phyloP scores from a whole-genome alignment of 768 basidiomycete genomes.

The Candolleomyces eurysporus region DNA sequence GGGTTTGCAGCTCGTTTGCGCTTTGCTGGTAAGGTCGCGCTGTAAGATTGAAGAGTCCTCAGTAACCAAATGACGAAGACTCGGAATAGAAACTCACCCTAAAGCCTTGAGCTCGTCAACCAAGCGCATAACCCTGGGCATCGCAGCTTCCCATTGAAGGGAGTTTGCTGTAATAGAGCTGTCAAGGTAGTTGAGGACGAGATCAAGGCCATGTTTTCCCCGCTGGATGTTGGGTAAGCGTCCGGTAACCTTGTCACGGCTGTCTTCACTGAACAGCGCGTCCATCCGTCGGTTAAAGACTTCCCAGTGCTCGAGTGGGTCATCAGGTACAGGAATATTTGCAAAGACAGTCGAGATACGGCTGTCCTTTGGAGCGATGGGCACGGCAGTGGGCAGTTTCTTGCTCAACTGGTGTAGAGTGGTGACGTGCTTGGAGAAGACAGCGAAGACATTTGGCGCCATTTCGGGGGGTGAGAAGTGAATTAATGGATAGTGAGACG shows the following conservation, averaged over 20 bases:
- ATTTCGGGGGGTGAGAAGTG: neutral
- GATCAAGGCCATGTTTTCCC: neutral
- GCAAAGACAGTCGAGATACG: slow-evolving; percentile 11
- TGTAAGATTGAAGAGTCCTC: no score
- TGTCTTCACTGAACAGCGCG: slow-evolving; percentile 12
- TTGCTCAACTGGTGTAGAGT: neutral
- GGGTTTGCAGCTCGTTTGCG: no score
- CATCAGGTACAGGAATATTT: slow-evolving; percentile 5
- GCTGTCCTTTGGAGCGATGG: neutral
- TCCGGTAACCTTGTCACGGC: slow-evolving; percentile 1
- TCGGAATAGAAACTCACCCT: slow-evolving; percentile 3
- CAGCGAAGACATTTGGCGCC: neutral
- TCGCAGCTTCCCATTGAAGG: slow-evolving; percentile 11
- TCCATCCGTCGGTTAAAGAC: slow-evolving; percentile 14
- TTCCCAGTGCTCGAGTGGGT: slow-evolving; percentile 7
- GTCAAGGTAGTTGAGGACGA: neutral
- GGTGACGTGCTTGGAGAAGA: neutral
- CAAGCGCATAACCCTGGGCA: slow-evolving; percentile 10
- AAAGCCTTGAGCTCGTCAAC: slow-evolving; percentile 7
- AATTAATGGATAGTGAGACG: neutral
- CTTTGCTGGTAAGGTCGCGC: no score
- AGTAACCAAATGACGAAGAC: no score
- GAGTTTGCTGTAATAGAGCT: neutral
- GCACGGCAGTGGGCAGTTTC: neutral
- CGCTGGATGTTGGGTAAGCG: neutral